These are phyloP conservation scores for Elaphomyces granulatus DNA, from an alignment of 495 filamentous ascomycete species.

Conservation along the genomic window DNA sequence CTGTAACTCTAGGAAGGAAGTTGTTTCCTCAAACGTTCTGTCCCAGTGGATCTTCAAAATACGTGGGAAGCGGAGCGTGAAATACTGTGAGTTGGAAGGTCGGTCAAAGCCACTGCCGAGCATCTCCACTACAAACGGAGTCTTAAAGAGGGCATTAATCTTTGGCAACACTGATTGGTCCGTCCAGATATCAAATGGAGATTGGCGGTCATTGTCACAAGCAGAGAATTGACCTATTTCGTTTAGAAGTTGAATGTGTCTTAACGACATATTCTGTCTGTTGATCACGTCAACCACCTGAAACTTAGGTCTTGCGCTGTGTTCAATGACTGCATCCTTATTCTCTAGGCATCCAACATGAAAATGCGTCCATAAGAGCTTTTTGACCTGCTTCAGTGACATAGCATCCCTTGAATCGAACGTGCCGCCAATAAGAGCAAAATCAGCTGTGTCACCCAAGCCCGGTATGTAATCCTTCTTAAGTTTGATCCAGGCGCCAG, in stretches of 20 bases:
- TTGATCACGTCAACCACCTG: conserved; percentile 45
- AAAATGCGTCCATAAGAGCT: conserved; percentile 61
- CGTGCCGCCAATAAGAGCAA: conserved; percentile 58
- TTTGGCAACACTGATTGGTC: conserved; percentile 14
- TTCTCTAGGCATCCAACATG: conserved; percentile 66
- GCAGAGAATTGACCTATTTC: conserved; percentile 31
- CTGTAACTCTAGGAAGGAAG: conserved; percentile 42
- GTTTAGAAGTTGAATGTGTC: conserved; percentile 38
- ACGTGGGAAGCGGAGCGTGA: conserved; percentile 49
- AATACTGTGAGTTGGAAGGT: conserved; percentile 39
- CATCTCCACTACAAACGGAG: conserved; percentile 52
- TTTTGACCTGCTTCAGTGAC: conserved; percentile 24
- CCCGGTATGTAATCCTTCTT: conserved; percentile 83
- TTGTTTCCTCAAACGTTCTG: conserved; percentile 39
- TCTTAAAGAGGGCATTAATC: conserved; percentile 37
- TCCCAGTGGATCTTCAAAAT: conserved; percentile 48
- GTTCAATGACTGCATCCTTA: conserved; percentile 43
- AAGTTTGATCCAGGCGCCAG: conserved; percentile 57
- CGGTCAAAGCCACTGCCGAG: conserved; percentile 51
- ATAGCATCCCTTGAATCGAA: conserved; percentile 46
- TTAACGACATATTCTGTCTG: conserved; percentile 34
- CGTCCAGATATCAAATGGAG: conserved; percentile 22
- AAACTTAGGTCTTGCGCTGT: conserved; percentile 42
- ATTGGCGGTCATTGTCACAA: conserved; percentile 11
- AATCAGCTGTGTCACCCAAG: conserved; percentile 69